Evolutionary conservation across 2,329 filamentous ascomycete species (phyloP).

Genomic region (Byssothecium circinans): DNA sequence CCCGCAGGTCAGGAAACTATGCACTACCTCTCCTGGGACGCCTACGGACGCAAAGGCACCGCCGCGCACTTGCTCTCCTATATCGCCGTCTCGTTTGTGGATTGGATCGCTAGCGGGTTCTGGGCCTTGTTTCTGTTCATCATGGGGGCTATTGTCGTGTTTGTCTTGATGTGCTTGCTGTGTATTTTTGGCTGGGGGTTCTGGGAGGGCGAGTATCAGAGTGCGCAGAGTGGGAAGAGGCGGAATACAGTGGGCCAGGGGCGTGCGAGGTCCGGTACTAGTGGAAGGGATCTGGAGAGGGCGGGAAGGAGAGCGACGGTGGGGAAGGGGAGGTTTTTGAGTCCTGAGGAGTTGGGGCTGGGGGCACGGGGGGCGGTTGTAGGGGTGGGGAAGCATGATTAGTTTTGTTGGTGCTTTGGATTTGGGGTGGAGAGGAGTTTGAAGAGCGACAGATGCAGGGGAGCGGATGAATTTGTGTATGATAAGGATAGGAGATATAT

Average conservation of each 20-base stretch:
- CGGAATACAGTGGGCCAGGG: constrained; percentile 10
- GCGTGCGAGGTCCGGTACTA: constrained; percentile 4
- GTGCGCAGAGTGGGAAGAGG: constrained; percentile 30
- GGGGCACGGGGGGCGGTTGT: constrained; percentile 28
- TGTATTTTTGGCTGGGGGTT: constrained; percentile 30
- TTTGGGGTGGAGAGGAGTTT: no score
- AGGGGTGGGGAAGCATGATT: constrained; percentile 40
- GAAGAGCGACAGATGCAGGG: no score
- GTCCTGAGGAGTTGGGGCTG: constrained; percentile 32
- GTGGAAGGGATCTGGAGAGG: constrained; percentile 24
- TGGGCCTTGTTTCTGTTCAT: constrained; percentile 30
- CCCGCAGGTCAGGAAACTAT: constrained; percentile 14
- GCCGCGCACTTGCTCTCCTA: constrained; percentile 20
- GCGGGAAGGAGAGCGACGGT: constrained; percentile 11
- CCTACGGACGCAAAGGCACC: constrained; percentile 32
- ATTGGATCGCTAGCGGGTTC: constrained; percentile 25
- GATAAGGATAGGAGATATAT: no score
- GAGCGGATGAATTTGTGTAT: no score
- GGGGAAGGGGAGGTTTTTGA: constrained; percentile 24
- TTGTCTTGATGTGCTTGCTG: constrained; percentile 28
- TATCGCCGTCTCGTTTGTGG: constrained; percentile 11
- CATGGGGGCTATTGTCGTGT: constrained; percentile 23
- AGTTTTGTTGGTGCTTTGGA: no score
- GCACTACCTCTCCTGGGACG: constrained; percentile 36
- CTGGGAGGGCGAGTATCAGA: constrained; percentile 31